Evolutionary conservation across 805 yeast genomes (phyloP).

Genomic region (Debaryomyces tyrocola): DNA sequence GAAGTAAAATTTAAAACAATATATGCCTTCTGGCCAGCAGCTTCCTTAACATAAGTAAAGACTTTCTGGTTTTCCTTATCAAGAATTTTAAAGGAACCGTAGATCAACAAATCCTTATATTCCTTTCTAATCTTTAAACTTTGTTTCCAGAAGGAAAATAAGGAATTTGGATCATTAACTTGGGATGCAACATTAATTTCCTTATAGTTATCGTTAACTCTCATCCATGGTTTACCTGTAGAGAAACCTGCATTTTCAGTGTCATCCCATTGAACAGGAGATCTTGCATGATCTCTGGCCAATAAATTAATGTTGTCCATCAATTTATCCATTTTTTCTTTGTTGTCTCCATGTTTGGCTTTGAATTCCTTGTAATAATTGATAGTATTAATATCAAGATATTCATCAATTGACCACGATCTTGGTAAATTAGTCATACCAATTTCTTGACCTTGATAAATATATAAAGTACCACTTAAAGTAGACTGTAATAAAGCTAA

Average conservation of each 20-base stretch:
- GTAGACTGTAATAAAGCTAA: slow-evolving; percentile 45
- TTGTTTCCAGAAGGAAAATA: slow-evolving; percentile 46
- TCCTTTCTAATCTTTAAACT: slow-evolving; percentile 44
- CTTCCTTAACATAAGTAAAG: slow-evolving; percentile 43
- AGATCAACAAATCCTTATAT: slow-evolving; percentile 42
- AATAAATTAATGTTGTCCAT: slow-evolving; percentile 34
- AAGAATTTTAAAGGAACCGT: slow-evolving; percentile 46
- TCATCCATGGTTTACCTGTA: slow-evolving; percentile 52
- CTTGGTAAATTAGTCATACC: slow-evolving; percentile 52
- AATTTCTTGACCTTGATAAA: slow-evolving; percentile 64
- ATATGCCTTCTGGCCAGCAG: slow-evolving; percentile 29
- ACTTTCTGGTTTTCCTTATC: slow-evolving; percentile 43
- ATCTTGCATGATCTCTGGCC: slow-evolving; percentile 55
- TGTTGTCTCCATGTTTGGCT: slow-evolving; percentile 23
- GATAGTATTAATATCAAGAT: slow-evolving; percentile 49
- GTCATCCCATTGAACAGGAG: slow-evolving; percentile 57
- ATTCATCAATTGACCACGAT: slow-evolving; percentile 49
- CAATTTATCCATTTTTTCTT: slow-evolving; percentile 24
- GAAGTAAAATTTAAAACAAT: slow-evolving; percentile 46
- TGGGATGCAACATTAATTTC: slow-evolving; percentile 51
- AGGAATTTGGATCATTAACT: slow-evolving; percentile 44
- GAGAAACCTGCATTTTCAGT: slow-evolving; percentile 49
- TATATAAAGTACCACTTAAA: slow-evolving; percentile 54
- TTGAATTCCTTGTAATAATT: slow-evolving; percentile 39
- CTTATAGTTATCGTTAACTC: slow-evolving; percentile 48